Evolutionary conservation across 495 filamentous ascomycete genomes (phyloP).

Genomic region (Lindgomyces ingoldianus): DNA sequence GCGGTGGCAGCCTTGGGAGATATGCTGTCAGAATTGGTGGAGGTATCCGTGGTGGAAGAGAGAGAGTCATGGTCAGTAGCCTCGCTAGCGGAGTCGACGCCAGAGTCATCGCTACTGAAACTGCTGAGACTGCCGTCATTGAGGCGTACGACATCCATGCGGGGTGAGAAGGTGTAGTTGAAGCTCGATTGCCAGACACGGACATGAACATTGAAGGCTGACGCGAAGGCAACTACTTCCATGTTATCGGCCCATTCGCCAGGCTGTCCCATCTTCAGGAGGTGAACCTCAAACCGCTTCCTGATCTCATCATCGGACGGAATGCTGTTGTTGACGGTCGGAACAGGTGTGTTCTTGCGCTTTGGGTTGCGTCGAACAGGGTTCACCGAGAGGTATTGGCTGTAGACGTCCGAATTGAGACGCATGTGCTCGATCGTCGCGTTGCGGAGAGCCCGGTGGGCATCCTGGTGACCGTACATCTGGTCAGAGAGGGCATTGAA

Average conservation of each 20-base stretch:
- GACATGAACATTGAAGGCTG: slow-evolving; percentile 62
- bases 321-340: slow-evolving; percentile 35
- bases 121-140: neutral
- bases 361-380: slow-evolving; percentile 63
- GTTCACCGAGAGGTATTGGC: slow-evolving; percentile 62
- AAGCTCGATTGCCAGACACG: slow-evolving; percentile 60
- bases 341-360: slow-evolving; percentile 53
- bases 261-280: slow-evolving; percentile 61
- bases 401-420: slow-evolving; percentile 62
- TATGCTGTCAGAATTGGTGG: neutral
- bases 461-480: slow-evolving; percentile 63
- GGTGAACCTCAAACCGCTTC: slow-evolving; percentile 61
- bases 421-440: slow-evolving; percentile 65
- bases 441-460: slow-evolving; percentile 61
- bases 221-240: slow-evolving; percentile 69
- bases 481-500: slow-evolving; percentile 79
- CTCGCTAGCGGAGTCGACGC: neutral
- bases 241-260: slow-evolving; percentile 73
- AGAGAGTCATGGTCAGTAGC: neutral
- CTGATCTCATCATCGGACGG: slow-evolving; percentile 62
- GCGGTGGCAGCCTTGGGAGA: slow-evolving; percentile 34
- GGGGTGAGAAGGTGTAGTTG: slow-evolving; percentile 46
- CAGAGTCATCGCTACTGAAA: neutral
- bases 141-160: neutral
- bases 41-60: neutral